These are phyloP conservation scores for Tremellales sp. DNA, from an alignment of 1,284 basidiomycete species.

Conservation along the genomic window DNA sequence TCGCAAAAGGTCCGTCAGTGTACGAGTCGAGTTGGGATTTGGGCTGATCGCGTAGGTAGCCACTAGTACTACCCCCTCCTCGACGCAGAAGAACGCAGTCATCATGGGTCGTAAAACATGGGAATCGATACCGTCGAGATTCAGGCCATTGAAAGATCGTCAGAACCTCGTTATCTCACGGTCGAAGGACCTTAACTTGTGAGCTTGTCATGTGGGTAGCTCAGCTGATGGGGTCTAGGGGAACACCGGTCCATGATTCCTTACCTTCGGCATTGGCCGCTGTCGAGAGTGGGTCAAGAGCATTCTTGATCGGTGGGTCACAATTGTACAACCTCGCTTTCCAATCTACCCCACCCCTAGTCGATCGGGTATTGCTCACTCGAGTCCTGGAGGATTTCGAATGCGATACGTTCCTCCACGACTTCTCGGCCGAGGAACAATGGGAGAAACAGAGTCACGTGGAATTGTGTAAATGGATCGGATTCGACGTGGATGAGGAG, in stretches of 20 bases:
- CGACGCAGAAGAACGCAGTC: constrained; percentile 61
- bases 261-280: constrained; percentile 32
- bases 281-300: constrained; percentile 25
- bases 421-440: constrained; percentile 52
- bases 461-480: constrained; percentile 69
- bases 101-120: constrained; percentile 98
- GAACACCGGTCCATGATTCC: too few relatives aligned
- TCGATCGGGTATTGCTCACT: constrained; percentile 81
- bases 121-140: constrained; percentile 91
- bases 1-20: constrained; percentile 58
- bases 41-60: constrained; percentile 21
- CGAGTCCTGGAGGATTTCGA: constrained; percentile 70
- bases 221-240: too few relatives aligned
- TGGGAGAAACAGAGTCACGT: constrained; percentile 63
- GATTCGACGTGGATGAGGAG: constrained; percentile 69
- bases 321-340: constrained; percentile 70
- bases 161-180: constrained; percentile 77
- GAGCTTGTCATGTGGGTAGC: constrained; percentile 5
- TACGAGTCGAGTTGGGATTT: neutral
- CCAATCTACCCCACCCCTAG: constrained; percentile 51
- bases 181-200: neutral
- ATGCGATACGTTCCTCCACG: constrained; percentile 83
- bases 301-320: constrained; percentile 87
- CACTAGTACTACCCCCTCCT: constrained; percentile 32
- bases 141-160: constrained; percentile 73